Evolutionary conservation across 257 asterid species (phyloP).

Genomic region (Pogostemon cablin): DNA sequence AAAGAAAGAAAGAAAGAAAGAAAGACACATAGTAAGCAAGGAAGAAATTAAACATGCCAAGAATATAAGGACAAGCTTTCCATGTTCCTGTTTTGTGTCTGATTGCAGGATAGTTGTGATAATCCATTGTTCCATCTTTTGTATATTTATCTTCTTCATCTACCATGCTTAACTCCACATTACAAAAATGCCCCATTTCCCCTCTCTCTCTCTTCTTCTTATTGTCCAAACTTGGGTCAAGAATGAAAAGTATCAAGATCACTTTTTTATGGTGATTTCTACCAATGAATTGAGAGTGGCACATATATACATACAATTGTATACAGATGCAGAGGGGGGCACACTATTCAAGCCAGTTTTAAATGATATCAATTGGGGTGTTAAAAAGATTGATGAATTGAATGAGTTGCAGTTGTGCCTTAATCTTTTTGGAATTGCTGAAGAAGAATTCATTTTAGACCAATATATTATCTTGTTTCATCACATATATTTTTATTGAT

Average conservation of each 20-base stretch:
- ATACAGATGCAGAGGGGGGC: slow-evolving; percentile 29
- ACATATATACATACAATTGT: too few species aligned
- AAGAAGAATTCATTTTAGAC: neutral
- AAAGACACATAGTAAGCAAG: neutral
- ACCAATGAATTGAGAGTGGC: neutral
- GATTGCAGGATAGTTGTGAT: slow-evolving; percentile 54
- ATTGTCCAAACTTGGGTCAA: neutral
- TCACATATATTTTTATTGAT: slow-evolving; percentile 24
- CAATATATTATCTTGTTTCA: neutral
- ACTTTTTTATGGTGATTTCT: neutral
- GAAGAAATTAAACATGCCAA: slow-evolving; percentile 41
- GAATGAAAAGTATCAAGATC: too few species aligned
- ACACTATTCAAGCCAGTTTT: slow-evolving; percentile 32
- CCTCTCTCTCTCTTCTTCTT: neutral
- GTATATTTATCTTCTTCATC: slow-evolving; percentile 49
- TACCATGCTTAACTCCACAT: neutral
- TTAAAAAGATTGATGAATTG: slow-evolving; percentile 27
- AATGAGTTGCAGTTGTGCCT: slow-evolving; percentile 23
- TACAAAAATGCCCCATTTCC: slow-evolving; percentile 15
- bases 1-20: neutral
- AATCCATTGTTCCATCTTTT: slow-evolving; percentile 64
- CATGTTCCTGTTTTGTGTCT: slow-evolving; percentile 63
- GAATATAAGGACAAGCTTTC: slow-evolving; percentile 81
- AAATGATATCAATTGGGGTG: neutral
- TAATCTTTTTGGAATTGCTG: neutral